A percentile compares a stretch with the other conserved stretches of the same genome.
These are phyloP conservation scores for Moniliella sp. DNA, from an alignment of 1,284 basidiomycete species.

Conservation along the genomic window DNA sequence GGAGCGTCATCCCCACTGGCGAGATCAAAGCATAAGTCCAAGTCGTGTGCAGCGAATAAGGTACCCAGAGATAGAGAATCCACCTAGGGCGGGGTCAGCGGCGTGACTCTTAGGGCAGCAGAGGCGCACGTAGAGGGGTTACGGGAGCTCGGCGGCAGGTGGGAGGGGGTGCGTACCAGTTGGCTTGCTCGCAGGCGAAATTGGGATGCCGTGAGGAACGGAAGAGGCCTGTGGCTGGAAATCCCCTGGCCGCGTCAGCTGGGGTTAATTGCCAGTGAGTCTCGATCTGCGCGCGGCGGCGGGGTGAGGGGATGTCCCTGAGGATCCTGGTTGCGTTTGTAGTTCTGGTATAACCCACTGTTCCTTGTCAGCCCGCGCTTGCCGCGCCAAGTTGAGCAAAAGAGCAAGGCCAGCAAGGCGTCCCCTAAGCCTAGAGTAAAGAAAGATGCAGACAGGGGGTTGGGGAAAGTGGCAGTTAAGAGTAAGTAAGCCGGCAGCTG, in stretches of 20 bases:
- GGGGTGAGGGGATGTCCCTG: conserved; percentile 7
- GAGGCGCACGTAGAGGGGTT: background rate
- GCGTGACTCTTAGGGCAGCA: background rate
- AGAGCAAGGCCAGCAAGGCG: conserved; percentile 45
- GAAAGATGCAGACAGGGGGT: conserved; percentile 30
- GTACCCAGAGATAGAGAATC: conserved; percentile 40
- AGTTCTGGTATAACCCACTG: conserved; percentile 60
- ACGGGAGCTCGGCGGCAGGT: background rate
- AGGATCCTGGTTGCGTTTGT: conserved; percentile 42
- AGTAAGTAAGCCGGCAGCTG: conserved; percentile 41
- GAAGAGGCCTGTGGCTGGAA: conserved; percentile 65
- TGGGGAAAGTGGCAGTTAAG: conserved; percentile 23
- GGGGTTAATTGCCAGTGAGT: background rate
- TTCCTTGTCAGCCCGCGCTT: conserved; percentile 71
- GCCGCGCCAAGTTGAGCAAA: conserved; percentile 44
- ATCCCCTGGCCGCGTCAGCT: conserved; percentile 45
- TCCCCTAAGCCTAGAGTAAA: conserved; percentile 44
- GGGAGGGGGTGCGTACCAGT: conserved; percentile 37
- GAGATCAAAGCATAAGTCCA: conserved; percentile 31
- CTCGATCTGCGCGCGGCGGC: no score
- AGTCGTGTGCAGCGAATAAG: conserved; percentile 38
- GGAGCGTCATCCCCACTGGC: conserved; percentile 18
- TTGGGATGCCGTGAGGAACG: conserved; percentile 71
- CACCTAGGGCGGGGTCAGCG: conserved; percentile 23
- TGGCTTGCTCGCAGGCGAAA: conserved; percentile 64